Percentiles rank a stretch among this genome's conserved stretches.
Evolutionary conservation across 441 rosid genomes (phyloP).

Genomic region (Erodium moschatum): DNA sequence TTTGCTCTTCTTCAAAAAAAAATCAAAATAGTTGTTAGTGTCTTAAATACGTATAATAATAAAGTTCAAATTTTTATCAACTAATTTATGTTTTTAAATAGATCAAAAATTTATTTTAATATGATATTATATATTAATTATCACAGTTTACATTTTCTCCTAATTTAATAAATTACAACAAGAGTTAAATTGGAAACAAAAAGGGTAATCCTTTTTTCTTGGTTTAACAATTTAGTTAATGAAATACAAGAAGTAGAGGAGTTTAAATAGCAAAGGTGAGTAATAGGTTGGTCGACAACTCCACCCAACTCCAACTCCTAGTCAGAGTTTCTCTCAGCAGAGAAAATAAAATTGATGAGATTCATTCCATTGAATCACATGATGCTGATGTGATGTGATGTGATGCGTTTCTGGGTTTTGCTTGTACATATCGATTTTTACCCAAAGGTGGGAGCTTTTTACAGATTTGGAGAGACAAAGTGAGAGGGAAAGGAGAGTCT

Average conservation of each 20-base stretch:
- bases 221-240: neutral
- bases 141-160: no score
- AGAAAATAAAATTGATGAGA: neutral
- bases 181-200: no score
- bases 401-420: conserved; percentile 1
- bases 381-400: neutral
- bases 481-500: neutral
- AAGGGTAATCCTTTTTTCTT: no score
- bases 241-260: neutral
- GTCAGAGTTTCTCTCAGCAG: neutral
- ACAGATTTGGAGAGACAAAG: no score
- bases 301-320: conserved; percentile 11
- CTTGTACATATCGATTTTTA: neutral
- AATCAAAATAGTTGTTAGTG: neutral
- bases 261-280: neutral
- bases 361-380: neutral
- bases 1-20: neutral
- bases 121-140: no score
- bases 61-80: no score
- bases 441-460: neutral
- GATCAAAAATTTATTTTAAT: no score
- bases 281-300: conserved; percentile 7
- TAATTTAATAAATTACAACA: no score
- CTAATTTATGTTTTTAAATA: no score
- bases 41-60: no score